These are phyloP conservation scores for Metrosideros polymorpha DNA, from an alignment of 441 rosid genomes.

Conservation along the genomic window DNA sequence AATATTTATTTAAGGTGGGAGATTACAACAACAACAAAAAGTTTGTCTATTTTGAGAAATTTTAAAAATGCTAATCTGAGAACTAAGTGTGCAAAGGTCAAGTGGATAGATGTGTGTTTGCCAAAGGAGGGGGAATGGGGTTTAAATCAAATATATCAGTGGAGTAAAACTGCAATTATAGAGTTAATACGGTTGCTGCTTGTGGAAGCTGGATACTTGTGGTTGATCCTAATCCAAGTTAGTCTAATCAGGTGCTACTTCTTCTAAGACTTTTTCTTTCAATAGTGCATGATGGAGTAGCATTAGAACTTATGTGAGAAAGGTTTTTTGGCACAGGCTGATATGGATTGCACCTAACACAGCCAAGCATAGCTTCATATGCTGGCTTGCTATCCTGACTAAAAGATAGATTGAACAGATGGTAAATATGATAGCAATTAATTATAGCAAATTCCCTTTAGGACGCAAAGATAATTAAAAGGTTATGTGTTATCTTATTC, in stretches of 20 bases:
- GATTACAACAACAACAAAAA: not conserved
- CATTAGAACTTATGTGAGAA: not conserved
- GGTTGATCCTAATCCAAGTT: not conserved
- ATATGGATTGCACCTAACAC: not conserved
- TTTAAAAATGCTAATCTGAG: not conserved
- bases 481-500: not conserved
- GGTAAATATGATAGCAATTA: not conserved
- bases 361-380: not conserved
- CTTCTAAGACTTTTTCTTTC: not conserved
- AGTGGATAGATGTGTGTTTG: not conserved
- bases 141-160: not conserved
- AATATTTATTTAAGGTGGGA: not conserved
- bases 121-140: not conserved
- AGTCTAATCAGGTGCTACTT: not conserved
- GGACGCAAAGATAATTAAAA: not conserved
- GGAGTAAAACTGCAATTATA: not conserved
- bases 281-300: not conserved
- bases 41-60: not conserved
- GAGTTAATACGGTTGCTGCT: not conserved
- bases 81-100: not conserved
- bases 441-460: not conserved
- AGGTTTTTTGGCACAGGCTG: not conserved
- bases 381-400: not conserved
- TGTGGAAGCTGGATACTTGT: not conserved
- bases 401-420: not conserved